Percentiles rank a stretch among this genome's conserved stretches.
Evolutionary conservation across 2,329 filamentous ascomycete species (phyloP).

Genomic region (Incumbomyces lentus): DNA sequence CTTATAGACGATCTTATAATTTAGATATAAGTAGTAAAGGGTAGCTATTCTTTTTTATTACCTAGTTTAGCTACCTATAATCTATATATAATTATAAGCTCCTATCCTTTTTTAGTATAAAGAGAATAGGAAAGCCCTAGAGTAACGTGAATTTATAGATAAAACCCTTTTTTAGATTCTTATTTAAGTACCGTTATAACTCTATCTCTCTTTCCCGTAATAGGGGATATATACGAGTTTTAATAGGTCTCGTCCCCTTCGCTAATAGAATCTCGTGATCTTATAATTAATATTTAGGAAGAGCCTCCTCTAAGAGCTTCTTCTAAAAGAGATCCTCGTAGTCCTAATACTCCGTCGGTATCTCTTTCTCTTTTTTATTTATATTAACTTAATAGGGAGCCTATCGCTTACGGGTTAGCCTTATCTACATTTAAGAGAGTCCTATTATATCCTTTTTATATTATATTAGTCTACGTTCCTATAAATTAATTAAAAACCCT

Average conservation of each 20-base stretch:
- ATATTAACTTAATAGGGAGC: no score
- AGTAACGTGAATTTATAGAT: neutral
- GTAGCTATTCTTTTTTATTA: conserved; percentile 2
- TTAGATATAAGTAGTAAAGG: neutral
- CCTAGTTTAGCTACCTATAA: neutral
- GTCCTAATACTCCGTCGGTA: neutral
- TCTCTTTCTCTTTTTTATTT: no score
- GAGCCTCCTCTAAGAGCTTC: neutral
- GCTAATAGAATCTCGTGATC: neutral
- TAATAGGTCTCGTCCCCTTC: neutral
- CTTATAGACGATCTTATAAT: neutral
- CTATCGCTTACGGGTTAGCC: no score
- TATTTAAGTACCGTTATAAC: neutral
- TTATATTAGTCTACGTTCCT: no score
- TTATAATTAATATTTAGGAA: neutral
- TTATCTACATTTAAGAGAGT: no score
- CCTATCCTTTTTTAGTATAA: conserved; percentile 2
- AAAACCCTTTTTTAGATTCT: neutral
- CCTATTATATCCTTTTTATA: no score
- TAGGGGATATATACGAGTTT: neutral
- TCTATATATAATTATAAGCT: neutral
- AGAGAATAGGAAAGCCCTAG: neutral
- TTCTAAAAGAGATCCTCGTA: neutral
- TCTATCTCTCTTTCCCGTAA: neutral
- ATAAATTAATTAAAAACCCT: no score